Percentiles rank a stretch among this genome's conserved stretches.
Conservation (phyloP, 2,329 filamentous ascomycete species). For the Xylariaceae sp. region DNA sequence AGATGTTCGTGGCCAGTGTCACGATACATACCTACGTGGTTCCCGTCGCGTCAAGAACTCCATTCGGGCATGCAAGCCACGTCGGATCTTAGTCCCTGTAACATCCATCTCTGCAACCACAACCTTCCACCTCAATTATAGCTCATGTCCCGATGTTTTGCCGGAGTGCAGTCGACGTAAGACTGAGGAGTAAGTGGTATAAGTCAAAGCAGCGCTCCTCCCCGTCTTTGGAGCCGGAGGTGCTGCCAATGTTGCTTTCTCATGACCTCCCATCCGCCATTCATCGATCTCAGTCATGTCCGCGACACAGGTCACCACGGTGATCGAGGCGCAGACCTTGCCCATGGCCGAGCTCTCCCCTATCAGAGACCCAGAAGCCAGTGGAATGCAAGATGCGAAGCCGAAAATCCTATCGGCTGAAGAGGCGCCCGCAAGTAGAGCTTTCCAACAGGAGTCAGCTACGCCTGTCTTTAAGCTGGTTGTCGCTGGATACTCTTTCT, state of each 20-base stretch:
- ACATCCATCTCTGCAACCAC: too few species aligned
- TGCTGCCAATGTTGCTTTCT: too few species aligned
- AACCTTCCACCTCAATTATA: too few species aligned
- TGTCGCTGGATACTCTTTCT: constrained; percentile 58
- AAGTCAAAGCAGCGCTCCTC: background rate
- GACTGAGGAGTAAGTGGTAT: background rate
- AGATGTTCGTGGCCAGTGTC: too few species aligned
- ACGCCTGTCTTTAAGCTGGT: constrained; percentile 42
- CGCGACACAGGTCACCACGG: constrained; percentile 14
- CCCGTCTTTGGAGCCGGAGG: too few species aligned
- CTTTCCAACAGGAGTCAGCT: constrained; percentile 13
- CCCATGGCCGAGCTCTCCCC: constrained; percentile 18
- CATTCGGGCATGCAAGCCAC: too few species aligned
- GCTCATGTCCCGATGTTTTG: background rate
- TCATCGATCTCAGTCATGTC: constrained; percentile 9
- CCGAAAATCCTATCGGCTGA: constrained; percentile 10
- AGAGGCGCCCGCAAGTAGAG: constrained; percentile 5
- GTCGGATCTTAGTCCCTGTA: too few species aligned
- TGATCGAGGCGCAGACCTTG: constrained; percentile 13
- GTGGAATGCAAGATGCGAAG: too few species aligned
- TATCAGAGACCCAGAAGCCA: constrained; percentile 15
- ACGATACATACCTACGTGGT: too few species aligned
- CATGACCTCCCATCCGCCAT: too few species aligned
- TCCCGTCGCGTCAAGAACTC: too few species aligned
- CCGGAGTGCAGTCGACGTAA: background rate